Base-by-base conservation (phyloP, 768 basidiomycete genomes). In the Podaxis sp. region DNA sequence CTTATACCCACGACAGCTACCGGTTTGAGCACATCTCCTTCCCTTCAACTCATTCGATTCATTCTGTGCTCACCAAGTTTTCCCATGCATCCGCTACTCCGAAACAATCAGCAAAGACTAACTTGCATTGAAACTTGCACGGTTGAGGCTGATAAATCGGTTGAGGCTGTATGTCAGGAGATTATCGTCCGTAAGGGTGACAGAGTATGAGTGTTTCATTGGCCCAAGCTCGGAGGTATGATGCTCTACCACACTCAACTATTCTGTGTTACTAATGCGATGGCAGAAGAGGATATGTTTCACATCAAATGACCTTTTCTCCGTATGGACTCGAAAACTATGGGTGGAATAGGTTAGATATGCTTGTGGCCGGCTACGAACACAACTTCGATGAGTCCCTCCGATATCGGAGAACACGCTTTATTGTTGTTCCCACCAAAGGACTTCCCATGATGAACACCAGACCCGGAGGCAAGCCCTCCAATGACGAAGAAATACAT, bases 401-500 rank as follows among this genome's bases (percentile, higher is more conserved):
- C 36, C 86, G 92, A 51, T 96, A 96, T 69, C 97, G 96, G 93
- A 84, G 96, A 13, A 98, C 95, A 0, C 82, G 96, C 22, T 97
- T 97, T 71, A 82, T 98, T 24, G 86, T 99, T 19, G 91, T 99
- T 29, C 96, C 96, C 0, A 89, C 93, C 0, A 79, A 84, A 13
- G 90, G 93, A 38, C 81, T 85, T 63, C 93, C 84, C 3, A 75
- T 79, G 37, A 71, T 80, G 1, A 81, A 76, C 47, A 75, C 79
- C 12, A 85, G 87, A 0, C 81, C 89, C 0, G 80, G 82, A 1
- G 90, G 89, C 1, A 94, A 96, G 70, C 80, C 79, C 57, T 80
- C 96, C 54, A 86, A 88, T 66, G 92, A 94, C 33, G 92, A 95
- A 72, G 95, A 96, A 73, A 87, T 89, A 15, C 88, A 92, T 17